Conservation (phyloP, 2,329 filamentous ascomycete species). For the Botryotinia calthae region DNA sequence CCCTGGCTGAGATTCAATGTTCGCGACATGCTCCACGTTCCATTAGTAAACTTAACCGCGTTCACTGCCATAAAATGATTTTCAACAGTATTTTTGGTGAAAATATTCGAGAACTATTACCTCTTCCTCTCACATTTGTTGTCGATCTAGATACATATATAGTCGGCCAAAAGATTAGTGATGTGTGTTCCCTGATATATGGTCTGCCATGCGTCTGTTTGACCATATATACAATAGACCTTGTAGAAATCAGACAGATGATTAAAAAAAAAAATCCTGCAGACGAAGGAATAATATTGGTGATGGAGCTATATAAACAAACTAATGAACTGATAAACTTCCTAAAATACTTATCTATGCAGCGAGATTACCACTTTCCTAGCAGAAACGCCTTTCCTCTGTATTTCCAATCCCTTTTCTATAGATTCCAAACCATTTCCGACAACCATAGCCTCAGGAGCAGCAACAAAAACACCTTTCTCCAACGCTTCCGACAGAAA, state of each 20-base stretch:
- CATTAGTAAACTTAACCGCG: neutral
- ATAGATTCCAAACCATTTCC: slow-evolving; percentile 44
- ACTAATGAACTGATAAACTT: no score
- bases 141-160: neutral
- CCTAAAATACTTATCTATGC: neutral
- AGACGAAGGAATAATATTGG: neutral
- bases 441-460: slow-evolving; percentile 42
- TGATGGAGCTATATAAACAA: neutral
- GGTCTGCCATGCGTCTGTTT: neutral
- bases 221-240: neutral
- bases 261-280: no score
- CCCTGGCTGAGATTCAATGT: no score
- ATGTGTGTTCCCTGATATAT: neutral
- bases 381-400: slow-evolving; percentile 24
- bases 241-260: neutral
- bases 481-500: slow-evolving; percentile 42
- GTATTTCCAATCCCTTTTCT: slow-evolving; percentile 41
- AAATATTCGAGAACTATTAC: neutral
- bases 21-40: neutral
- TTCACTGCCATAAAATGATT: neutral
- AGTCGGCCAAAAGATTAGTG: neutral
- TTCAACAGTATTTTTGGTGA: neutral
- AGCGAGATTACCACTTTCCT: slow-evolving; percentile 25
- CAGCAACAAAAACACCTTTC: slow-evolving; percentile 38
- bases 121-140: neutral